phyloP scores from a whole-genome alignment of 2,329 filamentous ascomycete genomes.

The Fusarium luffae region DNA sequence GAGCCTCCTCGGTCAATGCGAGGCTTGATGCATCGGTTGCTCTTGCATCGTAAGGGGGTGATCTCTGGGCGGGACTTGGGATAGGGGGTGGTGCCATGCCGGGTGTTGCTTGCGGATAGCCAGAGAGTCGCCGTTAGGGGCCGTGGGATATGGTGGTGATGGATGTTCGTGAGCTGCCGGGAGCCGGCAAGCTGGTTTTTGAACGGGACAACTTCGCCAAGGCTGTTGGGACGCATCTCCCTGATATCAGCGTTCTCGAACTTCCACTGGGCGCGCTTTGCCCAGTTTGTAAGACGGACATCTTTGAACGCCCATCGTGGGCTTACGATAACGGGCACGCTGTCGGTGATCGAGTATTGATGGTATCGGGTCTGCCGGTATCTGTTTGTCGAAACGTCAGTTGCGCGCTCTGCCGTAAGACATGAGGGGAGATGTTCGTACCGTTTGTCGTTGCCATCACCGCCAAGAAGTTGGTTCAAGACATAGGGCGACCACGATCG shows the following conservation, averaged over 20 bases:
- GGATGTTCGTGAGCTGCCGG: background rate
- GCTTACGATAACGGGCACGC: background rate
- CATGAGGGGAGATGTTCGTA: background rate
- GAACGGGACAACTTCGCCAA: background rate
- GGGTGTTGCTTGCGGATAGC: background rate
- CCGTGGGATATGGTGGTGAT: background rate
- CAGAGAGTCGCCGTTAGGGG: too few species aligned
- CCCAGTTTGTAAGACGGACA: background rate
- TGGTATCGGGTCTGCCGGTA: background rate
- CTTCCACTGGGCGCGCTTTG: background rate
- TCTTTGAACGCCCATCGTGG: background rate
- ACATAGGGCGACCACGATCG: background rate
- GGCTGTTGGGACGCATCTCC: background rate
- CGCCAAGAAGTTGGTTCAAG: background rate
- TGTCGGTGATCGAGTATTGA: background rate
- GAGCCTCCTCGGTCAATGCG: background rate
- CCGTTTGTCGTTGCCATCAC: background rate
- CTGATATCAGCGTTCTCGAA: background rate
- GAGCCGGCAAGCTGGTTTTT: background rate
- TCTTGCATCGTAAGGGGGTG: fast-evolving
- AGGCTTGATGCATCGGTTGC: background rate
- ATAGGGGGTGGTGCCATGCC: fast-evolving
- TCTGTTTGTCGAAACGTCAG: background rate
- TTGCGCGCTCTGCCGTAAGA: background rate
- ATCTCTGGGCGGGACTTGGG: fast-evolving